phyloP scores from a whole-genome alignment of 1,284 basidiomycete species.

The Cerrena zonata region DNA sequence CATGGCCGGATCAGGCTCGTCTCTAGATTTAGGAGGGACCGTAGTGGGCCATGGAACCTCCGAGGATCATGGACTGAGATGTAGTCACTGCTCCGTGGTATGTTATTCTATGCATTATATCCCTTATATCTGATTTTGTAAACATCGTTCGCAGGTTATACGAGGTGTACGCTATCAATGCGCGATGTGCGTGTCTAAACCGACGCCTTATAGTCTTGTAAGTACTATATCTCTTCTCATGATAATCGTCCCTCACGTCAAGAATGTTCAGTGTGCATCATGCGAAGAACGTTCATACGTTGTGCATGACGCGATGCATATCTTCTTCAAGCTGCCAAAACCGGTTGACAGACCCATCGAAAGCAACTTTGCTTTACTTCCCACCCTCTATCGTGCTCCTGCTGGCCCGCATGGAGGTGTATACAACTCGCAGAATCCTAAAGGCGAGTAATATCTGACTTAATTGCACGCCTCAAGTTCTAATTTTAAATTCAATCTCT shows the following conservation, averaged over 20 bases:
- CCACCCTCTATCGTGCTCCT: constrained; percentile 68
- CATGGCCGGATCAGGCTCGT: constrained; percentile 39
- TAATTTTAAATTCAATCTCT: neutral
- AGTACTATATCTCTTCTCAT: constrained; percentile 16
- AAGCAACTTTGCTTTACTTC: constrained; percentile 55
- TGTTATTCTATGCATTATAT: no score
- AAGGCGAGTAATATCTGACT: constrained; percentile 39
- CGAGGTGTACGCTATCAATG: constrained; percentile 72
- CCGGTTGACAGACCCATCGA: constrained; percentile 70
- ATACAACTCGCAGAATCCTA: constrained; percentile 42
- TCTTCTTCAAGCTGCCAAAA: constrained; percentile 80
- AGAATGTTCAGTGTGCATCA: constrained; percentile 56
- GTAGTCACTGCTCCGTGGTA: constrained; percentile 48
- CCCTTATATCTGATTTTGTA: neutral
- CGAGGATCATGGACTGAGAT: constrained; percentile 43
- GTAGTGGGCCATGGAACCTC: constrained; percentile 22
- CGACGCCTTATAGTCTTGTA: constrained; percentile 61
- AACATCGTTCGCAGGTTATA: constrained; percentile 42
- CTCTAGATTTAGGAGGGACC: constrained; percentile 16
- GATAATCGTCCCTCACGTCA: neutral
- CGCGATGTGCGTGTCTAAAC: constrained; percentile 64
- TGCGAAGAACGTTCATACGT: constrained; percentile 77
- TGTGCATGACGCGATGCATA: constrained; percentile 75
- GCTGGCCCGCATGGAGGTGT: constrained; percentile 51
- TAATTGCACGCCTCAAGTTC: neutral